Percentiles rank a stretch among this genome's conserved stretches.
Conservation (phyloP, 768 basidiomycete genomes). For the Suillus spraguei region DNA sequence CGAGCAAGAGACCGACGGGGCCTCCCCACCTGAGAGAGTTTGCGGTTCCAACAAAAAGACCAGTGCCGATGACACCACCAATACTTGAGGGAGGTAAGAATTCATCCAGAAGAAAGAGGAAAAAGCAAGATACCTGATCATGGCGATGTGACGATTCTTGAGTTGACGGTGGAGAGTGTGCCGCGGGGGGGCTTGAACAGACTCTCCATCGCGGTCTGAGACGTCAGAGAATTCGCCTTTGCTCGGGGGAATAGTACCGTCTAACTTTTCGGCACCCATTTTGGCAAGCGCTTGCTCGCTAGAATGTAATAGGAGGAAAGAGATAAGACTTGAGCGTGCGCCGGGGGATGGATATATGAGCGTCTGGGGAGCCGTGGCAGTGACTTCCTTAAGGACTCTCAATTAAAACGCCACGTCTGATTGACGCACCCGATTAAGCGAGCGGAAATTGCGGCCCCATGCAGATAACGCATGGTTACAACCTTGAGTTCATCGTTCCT, state of each 20-base stretch:
- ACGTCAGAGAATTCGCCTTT: conserved; percentile 15
- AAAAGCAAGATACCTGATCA: conserved; percentile 61
- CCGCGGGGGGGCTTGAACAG: neutral
- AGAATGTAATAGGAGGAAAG: too few species aligned
- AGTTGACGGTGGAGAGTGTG: conserved; percentile 55
- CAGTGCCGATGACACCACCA: conserved; percentile 59
- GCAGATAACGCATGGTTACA: neutral
- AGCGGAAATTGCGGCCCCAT: too few species aligned
- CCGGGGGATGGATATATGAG: neutral
- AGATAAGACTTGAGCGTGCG: neutral
- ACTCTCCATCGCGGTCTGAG: conserved; percentile 29
- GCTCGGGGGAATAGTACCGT: neutral
- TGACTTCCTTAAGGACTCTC: neutral
- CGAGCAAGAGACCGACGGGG: conserved; percentile 74
- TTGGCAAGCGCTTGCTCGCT: neutral
- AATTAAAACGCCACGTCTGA: neutral
- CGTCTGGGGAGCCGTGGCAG: neutral
- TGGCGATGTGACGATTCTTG: conserved; percentile 79
- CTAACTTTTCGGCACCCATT: conserved; percentile 29
- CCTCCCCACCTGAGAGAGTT: conserved; percentile 55
- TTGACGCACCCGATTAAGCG: neutral
- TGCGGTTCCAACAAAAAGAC: conserved; percentile 72
- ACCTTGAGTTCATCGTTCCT: neutral
- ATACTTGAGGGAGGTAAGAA: conserved; percentile 43
- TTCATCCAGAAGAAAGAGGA: neutral